Conservation (phyloP, 2,329 filamentous ascomycete species). For the Cladophialophora exuberans region DNA sequence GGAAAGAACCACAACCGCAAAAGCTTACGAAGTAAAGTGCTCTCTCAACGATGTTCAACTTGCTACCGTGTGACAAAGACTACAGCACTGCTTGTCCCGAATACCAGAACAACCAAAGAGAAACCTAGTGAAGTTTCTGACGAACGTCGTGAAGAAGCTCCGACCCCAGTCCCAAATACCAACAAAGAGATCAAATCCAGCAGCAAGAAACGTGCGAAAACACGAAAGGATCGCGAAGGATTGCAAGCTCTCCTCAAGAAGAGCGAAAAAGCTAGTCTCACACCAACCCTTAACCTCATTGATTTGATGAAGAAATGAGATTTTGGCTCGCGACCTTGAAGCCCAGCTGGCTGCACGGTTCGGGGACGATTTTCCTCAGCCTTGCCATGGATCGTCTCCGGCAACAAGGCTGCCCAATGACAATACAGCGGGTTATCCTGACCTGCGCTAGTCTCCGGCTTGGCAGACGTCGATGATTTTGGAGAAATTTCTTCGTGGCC, state of each 20-base stretch:
- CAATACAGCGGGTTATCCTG: neutral
- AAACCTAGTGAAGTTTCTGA: neutral
- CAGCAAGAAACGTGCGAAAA: slow-evolving; percentile 61
- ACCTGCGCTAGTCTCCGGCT: slow-evolving; percentile 23
- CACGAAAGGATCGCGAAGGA: slow-evolving; percentile 55
- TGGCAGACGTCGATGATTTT: slow-evolving; percentile 24
- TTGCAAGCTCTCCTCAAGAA: slow-evolving; percentile 56
- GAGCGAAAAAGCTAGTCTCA: slow-evolving; percentile 12
- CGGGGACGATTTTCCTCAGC: slow-evolving; percentile 1
- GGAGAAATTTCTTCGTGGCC: slow-evolving; percentile 27
- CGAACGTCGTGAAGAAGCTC: neutral
- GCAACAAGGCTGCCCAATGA: neutral
- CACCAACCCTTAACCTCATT: slow-evolving; percentile 28
- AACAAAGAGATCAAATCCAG: slow-evolving; percentile 33
- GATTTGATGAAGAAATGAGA: slow-evolving; percentile 32
- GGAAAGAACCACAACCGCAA: neutral
- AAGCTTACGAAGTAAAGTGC: slow-evolving; percentile 18
- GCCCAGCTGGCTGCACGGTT: neutral
- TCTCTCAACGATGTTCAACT: slow-evolving; percentile 15
- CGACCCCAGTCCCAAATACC: neutral
- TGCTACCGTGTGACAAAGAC: slow-evolving; percentile 21
- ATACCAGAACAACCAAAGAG: neutral
- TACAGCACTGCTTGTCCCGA: neutral
- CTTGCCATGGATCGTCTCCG: too few relatives aligned
- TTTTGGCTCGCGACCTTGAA: too few relatives aligned